These are phyloP conservation scores for Eucalyptus decipiens DNA, from an alignment of 345 rosid genomes.

Conservation along the genomic window DNA sequence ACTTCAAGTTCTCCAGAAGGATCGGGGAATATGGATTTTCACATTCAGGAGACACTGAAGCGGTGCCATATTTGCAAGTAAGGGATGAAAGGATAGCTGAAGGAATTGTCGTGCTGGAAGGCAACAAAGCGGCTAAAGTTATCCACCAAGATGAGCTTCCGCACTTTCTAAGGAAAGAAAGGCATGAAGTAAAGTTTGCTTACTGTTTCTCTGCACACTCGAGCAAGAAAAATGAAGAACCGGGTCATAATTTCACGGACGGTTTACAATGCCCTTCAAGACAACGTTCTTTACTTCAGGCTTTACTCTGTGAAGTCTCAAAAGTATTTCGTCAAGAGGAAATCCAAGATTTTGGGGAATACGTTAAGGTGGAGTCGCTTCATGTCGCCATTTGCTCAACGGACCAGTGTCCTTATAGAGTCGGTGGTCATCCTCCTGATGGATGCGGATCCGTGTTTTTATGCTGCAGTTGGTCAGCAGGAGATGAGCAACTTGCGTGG, in stretches of 20 bases:
- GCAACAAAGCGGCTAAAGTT: conserved; percentile 42
- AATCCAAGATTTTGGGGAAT: conserved; percentile 28
- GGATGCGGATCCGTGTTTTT: conserved; percentile 15
- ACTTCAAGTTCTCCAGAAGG: conserved; percentile 36
- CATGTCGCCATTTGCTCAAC: conserved; percentile 26
- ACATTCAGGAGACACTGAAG: neutral
- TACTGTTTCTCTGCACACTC: conserved; percentile 40
- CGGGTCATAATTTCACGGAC: neutral
- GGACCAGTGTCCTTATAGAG: conserved; percentile 47
- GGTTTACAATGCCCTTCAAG: neutral
- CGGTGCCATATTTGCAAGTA: conserved; percentile 15
- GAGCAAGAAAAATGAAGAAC: neutral
- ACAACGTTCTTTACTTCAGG: conserved; percentile 13
- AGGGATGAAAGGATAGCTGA: conserved; percentile 53
- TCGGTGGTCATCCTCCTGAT: neutral
- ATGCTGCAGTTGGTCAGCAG: conserved; percentile 67
- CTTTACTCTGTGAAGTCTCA: conserved; percentile 19
- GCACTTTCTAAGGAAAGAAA: conserved; percentile 26
- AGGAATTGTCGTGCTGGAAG: conserved; percentile 47
- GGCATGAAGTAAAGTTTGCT: conserved; percentile 34
- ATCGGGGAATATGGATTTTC: conserved; percentile 9
- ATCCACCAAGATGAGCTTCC: conserved; percentile 72
- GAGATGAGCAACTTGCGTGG: conserved; percentile 71
- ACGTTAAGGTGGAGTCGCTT: conserved; percentile 50
- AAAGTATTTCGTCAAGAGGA: conserved; percentile 6